Evolutionary conservation across 1,284 basidiomycete genomes (phyloP).

Genomic region (Moesziomyces parantarcticus): DNA sequence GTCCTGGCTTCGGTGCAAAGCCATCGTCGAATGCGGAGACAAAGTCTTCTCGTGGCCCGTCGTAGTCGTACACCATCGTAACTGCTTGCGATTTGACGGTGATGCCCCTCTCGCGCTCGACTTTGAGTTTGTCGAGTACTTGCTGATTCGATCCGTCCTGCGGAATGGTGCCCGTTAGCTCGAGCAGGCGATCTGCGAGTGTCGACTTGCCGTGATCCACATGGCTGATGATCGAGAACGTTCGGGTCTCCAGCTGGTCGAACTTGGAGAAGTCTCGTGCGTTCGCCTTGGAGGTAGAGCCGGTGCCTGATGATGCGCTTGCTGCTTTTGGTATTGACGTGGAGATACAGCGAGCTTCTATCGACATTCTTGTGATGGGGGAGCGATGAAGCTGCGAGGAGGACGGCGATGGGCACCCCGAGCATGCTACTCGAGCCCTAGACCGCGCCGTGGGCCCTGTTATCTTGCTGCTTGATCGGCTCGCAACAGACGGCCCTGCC

Average conservation of each 20-base stretch:
- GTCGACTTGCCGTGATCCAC: conserved; percentile 68
- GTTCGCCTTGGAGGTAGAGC: not conserved
- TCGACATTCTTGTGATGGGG: not conserved
- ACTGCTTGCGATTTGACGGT: conserved; percentile 75
- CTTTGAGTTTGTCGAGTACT: conserved; percentile 76
- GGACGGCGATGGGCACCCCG: too few relatives aligned
- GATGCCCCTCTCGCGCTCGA: conserved; percentile 93
- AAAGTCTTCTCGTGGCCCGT: conserved; percentile 28
- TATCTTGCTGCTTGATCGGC: not conserved
- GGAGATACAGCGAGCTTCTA: not conserved
- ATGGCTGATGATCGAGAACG: conserved; percentile 67
- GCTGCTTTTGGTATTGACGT: not conserved
- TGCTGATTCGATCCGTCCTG: conserved; percentile 60
- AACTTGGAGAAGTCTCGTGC: conserved; percentile 29
- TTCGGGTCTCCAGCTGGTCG: conserved; percentile 55
- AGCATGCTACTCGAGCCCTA: not conserved
- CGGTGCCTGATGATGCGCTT: not conserved
- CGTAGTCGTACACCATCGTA: conserved; percentile 63
- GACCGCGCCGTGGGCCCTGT: too few relatives aligned
- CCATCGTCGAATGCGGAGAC: conserved; percentile 46
- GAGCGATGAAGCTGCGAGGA: not conserved
- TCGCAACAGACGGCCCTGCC: conserved; percentile 1
- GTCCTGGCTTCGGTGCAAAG: conserved; percentile 30
- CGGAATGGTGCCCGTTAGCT: conserved; percentile 65
- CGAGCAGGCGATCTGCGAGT: conserved; percentile 66